Base-by-base conservation (phyloP, 202 grass and related monocot genomes). In the Hordeum pubiflorum region DNA sequence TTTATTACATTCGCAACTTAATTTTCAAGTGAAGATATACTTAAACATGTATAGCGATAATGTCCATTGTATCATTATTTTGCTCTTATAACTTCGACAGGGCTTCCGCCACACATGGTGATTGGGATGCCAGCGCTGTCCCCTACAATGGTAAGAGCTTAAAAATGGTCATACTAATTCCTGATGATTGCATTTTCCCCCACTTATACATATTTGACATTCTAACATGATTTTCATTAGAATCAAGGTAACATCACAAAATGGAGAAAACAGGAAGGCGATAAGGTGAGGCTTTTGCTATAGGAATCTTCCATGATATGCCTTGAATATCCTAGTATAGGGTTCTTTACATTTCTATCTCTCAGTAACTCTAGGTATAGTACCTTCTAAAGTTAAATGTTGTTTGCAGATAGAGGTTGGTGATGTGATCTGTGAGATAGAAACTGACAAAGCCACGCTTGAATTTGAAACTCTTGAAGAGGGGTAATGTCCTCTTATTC, bases 231-330 rank as follows among this genome's bases (percentile, higher is more conserved):
- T 84, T 88, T 82, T 57, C 59, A 76, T 89, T 86, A 98, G 96
- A 93, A 98, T 87, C 92, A 98, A 98, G 96, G 90, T 79, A 98
- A 98, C 43, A 90, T 98, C 86, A 89, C 92, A 48, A 95, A 91
- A 80, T 98, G 96, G 96, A 91, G 74, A 85, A 98, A 98, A 86
- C 90, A 91, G 76, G 95, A 98, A 92, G 96, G 96, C 29, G 92
- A 98, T 58, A 94, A 91, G 92, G 96, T 98, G 37, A 86, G 43
- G 36, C 17, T 69, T 84, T 72, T 58, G 26, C 38, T 69, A 50
- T 73, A 54, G 73, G 56, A 18, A 50, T 75, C 39, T 83, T 71
- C 82, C 67, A 66, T 66, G 7, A 83, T 81, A 65, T 58, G 66
- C 34, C 33, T 79, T 77, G 44, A 37, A 62, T 8, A 75, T 48